These are phyloP conservation scores for Saccharomycopsis hybrid DNA, from an alignment of 1,139 yeast species.

Conservation along the genomic window DNA sequence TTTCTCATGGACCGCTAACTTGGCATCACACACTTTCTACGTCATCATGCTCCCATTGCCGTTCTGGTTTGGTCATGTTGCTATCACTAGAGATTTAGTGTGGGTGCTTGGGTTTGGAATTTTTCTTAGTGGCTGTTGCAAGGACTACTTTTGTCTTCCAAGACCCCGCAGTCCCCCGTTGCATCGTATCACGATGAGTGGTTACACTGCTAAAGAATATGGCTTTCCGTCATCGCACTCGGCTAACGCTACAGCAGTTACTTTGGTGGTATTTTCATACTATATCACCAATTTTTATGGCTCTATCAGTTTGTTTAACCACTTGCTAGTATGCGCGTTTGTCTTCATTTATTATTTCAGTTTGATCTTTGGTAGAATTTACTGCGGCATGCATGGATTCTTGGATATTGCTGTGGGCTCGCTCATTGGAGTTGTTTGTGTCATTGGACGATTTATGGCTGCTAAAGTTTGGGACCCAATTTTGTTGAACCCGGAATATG, in stretches of 20 bases:
- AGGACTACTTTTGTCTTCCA: constrained; percentile 85
- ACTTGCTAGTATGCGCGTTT: constrained; percentile 22
- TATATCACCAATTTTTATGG: constrained; percentile 22
- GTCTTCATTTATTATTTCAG: constrained; percentile 51
- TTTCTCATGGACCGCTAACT: constrained; percentile 83
- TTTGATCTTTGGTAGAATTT: constrained; percentile 72
- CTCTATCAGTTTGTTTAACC: constrained; percentile 12
- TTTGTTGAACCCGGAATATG: constrained; percentile 20
- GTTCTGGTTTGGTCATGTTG: constrained; percentile 71
- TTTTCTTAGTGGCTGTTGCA: constrained; percentile 66
- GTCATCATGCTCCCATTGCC: constrained; percentile 83
- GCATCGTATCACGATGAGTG: constrained; percentile 81
- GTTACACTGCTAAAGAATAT: constrained; percentile 85
- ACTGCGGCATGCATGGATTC: constrained; percentile 98
- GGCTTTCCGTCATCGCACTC: constrained; percentile 94
- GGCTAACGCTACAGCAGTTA: constrained; percentile 85
- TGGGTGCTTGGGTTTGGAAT: constrained; percentile 81
- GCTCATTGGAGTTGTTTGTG: constrained; percentile 49
- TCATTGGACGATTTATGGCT: constrained; percentile 35
- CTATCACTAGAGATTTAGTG: constrained; percentile 61
- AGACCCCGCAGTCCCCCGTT: constrained; percentile 91
- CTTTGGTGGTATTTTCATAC: constrained; percentile 40
- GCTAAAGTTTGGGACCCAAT: constrained; percentile 37
- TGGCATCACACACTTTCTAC: constrained; percentile 92
- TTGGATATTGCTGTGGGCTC: constrained; percentile 68